Base-by-base conservation (phyloP, 208 protist genomes). In the Crithidia expoeki region DNA sequence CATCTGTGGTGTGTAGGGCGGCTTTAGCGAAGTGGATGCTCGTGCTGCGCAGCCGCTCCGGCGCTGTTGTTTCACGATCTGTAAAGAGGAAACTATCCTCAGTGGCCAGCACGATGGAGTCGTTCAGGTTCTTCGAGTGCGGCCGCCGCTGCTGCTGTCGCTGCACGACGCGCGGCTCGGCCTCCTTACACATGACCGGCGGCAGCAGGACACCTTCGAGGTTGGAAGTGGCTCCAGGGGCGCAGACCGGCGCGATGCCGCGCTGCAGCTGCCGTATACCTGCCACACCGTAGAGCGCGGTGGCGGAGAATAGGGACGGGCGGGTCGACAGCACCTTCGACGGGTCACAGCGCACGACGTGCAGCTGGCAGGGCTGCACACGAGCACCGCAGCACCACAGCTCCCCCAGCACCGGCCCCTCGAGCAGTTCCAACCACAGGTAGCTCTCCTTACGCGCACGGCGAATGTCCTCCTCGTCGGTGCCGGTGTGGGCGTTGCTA, bases 341-440 rank as follows among this genome's bases (percentile, higher is more conserved):
- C 4, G 84, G 80, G 60, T 92, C 85, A 47, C 76, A 88, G 21
- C 88, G 89, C 16, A 96, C 76, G 7, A 96, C 81, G 46, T 94
- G 87, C 16, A 96, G 75, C 55, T 94, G 87, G 51, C 87, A 94
- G n/a, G 79, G 82, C 65, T 92, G 88, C 28, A 96, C 83, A 47
- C 82, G 83, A 33, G 86, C 93, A 0, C 88, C 89, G 36, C 88
- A 96, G 66, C 87, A 93, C 82, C 83, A 94, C 46, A 96, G 71
- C 50, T 94, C 87, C n/a, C 73, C 80, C 27, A 93, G 70, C 32
- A 89, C 75, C 2, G 87, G 89, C 0, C 87, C 89, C 27, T 83
- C 67, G 9, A 79, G 69, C 12, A 96, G 77, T 50, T 94, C 87
- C 32, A 96, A 58, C 89, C 92, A 96, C 19, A 96, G 67, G 56